A percentile compares a stretch with the other conserved stretches of the same genome.
Conservation (phyloP, 371 early-diverging fungal genomes). For the Haplosporangium sp. region DNA sequence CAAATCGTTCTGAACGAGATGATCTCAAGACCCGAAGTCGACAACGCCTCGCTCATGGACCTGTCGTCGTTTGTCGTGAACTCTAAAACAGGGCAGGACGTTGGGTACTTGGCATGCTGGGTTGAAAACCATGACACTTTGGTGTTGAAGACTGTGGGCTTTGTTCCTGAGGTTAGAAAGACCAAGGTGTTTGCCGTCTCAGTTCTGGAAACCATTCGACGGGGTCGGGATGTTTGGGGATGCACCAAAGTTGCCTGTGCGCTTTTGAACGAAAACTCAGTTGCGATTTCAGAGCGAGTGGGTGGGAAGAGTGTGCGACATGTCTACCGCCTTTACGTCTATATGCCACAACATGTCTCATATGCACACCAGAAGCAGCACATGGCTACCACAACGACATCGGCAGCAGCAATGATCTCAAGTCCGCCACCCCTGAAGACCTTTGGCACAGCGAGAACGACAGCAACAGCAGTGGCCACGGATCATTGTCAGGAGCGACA, state of each 20-base stretch:
- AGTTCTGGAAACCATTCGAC: conserved; percentile 18
- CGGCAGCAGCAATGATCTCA: neutral
- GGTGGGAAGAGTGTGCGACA: conserved; percentile 31
- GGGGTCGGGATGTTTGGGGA: conserved; percentile 42
- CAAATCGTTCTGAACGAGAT: conserved; percentile 46
- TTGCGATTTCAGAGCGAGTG: conserved; percentile 11
- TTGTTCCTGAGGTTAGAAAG: conserved; percentile 17
- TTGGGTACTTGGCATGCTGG: conserved; percentile 47
- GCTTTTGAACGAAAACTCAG: conserved; percentile 33
- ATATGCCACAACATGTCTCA: conserved; percentile 2
- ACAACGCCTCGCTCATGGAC: conserved; percentile 38
- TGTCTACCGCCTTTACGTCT: conserved; percentile 39
- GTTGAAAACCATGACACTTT: conserved; percentile 32
- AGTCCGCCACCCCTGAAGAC: neutral
- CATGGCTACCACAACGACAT: neutral
- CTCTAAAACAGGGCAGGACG: conserved; percentile 27
- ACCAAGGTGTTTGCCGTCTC: conserved; percentile 27
- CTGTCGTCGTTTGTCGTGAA: conserved; percentile 41
- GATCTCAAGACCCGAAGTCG: conserved; percentile 49
- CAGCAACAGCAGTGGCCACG: neutral
- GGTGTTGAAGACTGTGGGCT: conserved; percentile 43
- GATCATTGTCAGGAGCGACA: neutral
- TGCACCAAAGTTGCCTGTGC: conserved; percentile 26
- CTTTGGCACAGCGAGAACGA: neutral
- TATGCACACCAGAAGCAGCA: neutral